Percentiles rank a stretch among this genome's conserved stretches.
These are phyloP conservation scores for Handroanthus guayacan DNA, from an alignment of 257 asterid species.

Conservation along the genomic window DNA sequence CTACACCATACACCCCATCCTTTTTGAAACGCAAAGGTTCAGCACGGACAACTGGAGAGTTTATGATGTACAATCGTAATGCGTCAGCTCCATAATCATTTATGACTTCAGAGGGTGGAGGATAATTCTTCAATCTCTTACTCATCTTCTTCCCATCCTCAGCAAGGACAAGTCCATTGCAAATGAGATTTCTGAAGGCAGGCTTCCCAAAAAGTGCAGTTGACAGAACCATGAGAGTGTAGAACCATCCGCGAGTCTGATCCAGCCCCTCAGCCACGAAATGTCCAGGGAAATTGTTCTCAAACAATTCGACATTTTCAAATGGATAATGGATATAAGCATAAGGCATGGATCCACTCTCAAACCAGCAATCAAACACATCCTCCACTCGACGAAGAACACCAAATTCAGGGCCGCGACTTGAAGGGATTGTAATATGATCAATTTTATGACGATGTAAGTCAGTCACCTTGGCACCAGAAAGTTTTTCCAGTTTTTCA, in stretches of 20 bases:
- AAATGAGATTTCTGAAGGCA: constrained; percentile 94
- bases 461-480: constrained; percentile 88
- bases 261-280: constrained; percentile 99
- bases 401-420: constrained; percentile 84
- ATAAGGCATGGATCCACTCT: constrained; percentile 99
- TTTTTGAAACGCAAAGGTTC: constrained; percentile 95
- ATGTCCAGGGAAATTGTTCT: constrained; percentile 96
- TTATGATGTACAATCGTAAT: constrained; percentile 83
- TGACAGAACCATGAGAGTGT: constrained; percentile 96
- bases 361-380: constrained; percentile 99
- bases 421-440: constrained; percentile 90
- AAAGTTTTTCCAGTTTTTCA: constrained; percentile 80
- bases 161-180: constrained; percentile 98
- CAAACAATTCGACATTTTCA: constrained; percentile 87
- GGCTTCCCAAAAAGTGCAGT: constrained; percentile 97
- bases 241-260: constrained; percentile 99
- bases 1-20: constrained; percentile 92
- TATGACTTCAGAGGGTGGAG: constrained; percentile 93
- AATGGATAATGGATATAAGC: constrained; percentile 98
- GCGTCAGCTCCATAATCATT: constrained; percentile 99
- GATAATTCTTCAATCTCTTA: constrained; percentile 90
- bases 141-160: constrained; percentile 99
- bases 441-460: constrained; percentile 95
- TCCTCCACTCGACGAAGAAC: constrained; percentile 94
- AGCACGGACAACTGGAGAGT: constrained; percentile 98